A percentile compares a stretch with the other conserved stretches of the same genome.
Evolutionary conservation across 1,139 yeast genomes (phyloP).

Genomic region (Pichia sp.): DNA sequence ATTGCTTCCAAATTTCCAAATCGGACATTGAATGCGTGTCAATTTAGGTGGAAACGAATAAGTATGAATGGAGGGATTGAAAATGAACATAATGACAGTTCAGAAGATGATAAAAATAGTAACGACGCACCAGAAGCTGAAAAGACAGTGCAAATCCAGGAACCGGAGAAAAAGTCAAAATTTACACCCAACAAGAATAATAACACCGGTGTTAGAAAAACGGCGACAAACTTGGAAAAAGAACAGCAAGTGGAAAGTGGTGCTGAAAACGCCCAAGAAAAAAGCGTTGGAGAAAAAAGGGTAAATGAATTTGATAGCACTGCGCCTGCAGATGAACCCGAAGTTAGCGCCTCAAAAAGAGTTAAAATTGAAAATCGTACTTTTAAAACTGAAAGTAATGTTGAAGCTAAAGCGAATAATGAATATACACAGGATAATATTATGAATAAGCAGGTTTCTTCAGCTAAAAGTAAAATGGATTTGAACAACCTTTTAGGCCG

Average conservation of each 20-base stretch:
- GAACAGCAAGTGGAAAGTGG: too few relatives aligned
- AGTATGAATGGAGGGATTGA: constrained; percentile 5
- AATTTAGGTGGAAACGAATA: constrained; percentile 63
- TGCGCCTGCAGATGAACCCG: neutral
- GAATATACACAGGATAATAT: neutral
- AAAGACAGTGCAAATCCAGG: too few relatives aligned
- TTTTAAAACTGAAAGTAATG: neutral
- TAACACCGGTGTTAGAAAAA: too few relatives aligned
- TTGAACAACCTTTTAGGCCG: too few relatives aligned
- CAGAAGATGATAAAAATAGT: too few relatives aligned
- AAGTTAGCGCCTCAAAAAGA: neutral
- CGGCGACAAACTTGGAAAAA: too few relatives aligned
- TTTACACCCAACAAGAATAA: too few relatives aligned
- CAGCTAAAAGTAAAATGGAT: neutral
- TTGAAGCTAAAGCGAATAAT: neutral
- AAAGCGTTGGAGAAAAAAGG: neutral
- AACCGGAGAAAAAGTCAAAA: too few relatives aligned
- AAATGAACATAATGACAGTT: neutral
- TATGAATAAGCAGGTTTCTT: neutral
- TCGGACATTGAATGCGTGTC: constrained; percentile 73
- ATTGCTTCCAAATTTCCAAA: constrained; percentile 57
- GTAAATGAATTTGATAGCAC: neutral
- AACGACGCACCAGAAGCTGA: too few relatives aligned
- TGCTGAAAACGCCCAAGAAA: neutral
- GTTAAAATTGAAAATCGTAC: neutral